Base-by-base conservation (phyloP, 345 rosid genomes). In the Rhizophora apiculata region DNA sequence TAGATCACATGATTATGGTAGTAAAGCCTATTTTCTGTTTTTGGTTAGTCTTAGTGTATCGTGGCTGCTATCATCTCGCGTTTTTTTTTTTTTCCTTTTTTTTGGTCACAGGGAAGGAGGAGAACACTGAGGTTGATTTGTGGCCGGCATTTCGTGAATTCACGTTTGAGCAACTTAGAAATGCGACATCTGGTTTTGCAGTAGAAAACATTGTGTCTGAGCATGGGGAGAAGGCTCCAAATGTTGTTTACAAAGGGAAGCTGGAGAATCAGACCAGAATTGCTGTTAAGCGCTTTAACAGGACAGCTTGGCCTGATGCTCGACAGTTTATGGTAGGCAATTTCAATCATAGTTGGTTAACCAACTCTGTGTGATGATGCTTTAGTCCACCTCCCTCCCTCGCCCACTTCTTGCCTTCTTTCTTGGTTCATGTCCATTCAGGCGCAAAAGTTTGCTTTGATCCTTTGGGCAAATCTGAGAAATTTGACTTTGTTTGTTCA, bases 161-260 rank as follows among this genome's bases (percentile, higher is more conserved):
- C 79, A 82, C 92, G 1, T 80, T 94, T 29, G 96, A 88, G 83
- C 82, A 84, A 27, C 82, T 94, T 9, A 88, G 84, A 81, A 86
- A 81, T 74, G 98, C 97, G 0, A 91, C 98, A 8, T 91, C 95
- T 29, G 96, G 98, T 54, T 94, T 94, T 75, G 87, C 97, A 0
- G 81, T 80, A 18, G 96, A 89, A 78, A 94, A 94, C 63, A 94
- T 94, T 67, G 95, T 94, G 57, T 91, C 96, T 36, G 98, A 94
- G 68, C 97, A 91, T 76, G 97, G 97, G 21, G 97, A 91, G 68
- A 94, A 87, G 82, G 98, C 97, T 73, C 98, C 97, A 21, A 94
- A 94, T 74, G 92, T 91, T 77, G 97, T 94, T 58, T 94, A 89
- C 65, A 91, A 84, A 74, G 98, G 98, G 63, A 94, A 94, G 79